Base-by-base conservation (phyloP, 2,329 filamentous ascomycete genomes). In the Colletotrichum sansevieriae region DNA sequence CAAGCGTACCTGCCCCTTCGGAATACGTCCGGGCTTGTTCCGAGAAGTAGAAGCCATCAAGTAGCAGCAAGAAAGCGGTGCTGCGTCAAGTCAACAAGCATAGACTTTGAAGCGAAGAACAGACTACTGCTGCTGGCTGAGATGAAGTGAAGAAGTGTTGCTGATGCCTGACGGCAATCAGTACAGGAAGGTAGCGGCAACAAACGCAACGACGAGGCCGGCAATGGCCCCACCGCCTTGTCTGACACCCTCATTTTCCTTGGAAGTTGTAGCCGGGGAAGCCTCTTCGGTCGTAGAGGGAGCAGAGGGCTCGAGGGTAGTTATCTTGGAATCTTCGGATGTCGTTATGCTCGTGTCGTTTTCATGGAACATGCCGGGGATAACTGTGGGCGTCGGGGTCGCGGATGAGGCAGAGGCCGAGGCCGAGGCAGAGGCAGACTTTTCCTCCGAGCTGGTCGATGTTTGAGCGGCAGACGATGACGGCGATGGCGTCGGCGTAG, bases 311-410 rank as follows among this genome's bases (percentile, higher is more conserved):
- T 76, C 74, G 22, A 77, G 73, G 12, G 74, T 74, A 13, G 65
- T 68, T 13, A 25, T 37, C n/a, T 43, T 46, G 58, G 75, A 65
- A 49, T 75, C 71, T 18, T 74, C 68, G 9, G 74, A 72, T 47
- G 58, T 56, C 11, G 55, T 71, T 12, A 68, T 73, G 12, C 74
- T 71, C 18, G 80, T 84, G 70, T 75, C 75, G 64, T 86, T 85
- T 78, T 88, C 85, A 64, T 84, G 84, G 81, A 88, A 89, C 72
- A 89, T 81, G 72, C 83, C 85, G 13, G 82, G 83, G 65, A 75
- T 70, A 44, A 79, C 73, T n/a, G 76, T 78, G 7, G 76, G 75
- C 1, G 39, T 70, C 29, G 63, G 49, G 2, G 41, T 56, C 10
- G 55, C 55, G 29, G 58, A 55, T 15, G 60, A 55, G 15, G 29